Evolutionary conservation across 2,329 filamentous ascomycete species (phyloP).

Genomic region (Scedosporium aurantiacum): DNA sequence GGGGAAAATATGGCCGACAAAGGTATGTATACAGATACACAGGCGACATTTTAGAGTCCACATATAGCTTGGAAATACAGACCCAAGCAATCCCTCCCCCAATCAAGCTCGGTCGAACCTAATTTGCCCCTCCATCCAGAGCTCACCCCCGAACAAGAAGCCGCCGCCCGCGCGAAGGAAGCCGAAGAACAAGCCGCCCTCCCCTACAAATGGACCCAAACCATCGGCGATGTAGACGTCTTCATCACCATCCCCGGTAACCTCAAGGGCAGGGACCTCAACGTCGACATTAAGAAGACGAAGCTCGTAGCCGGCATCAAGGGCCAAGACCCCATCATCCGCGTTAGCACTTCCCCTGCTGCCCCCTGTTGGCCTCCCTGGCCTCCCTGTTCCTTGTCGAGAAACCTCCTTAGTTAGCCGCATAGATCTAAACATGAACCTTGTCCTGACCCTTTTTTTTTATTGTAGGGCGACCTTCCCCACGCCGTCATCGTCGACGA

Average conservation of each 20-base stretch:
- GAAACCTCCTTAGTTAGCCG: background rate
- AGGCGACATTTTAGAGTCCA: too few relatives aligned
- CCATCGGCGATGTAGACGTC: constrained; percentile 78
- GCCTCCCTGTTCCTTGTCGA: background rate
- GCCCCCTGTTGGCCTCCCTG: background rate
- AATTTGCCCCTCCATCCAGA: constrained; percentile 24
- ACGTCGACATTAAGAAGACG: constrained; percentile 71
- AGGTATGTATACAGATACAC: constrained; percentile 14
- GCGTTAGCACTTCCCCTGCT: constrained; percentile 39
- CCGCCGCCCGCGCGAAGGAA: constrained; percentile 58
- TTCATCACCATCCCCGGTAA: constrained; percentile 68
- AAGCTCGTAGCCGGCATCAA: constrained; percentile 73
- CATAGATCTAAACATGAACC: background rate
- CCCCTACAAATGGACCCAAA: constrained; percentile 96
- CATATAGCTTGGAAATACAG: too few relatives aligned
- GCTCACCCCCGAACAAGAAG: constrained; percentile 43
- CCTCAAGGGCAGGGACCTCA: constrained; percentile 72
- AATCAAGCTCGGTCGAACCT: constrained; percentile 9
- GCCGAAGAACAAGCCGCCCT: constrained; percentile 78
- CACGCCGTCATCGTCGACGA: constrained; percentile 74
- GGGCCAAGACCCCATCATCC: constrained; percentile 75
- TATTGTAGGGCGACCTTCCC: constrained; percentile 67
- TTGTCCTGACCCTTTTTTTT: background rate
- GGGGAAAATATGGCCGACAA: constrained; percentile 30
- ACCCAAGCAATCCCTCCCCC: background rate